Conservation (phyloP, 495 filamentous ascomycete species). For the Annulohypoxylon bovei region DNA sequence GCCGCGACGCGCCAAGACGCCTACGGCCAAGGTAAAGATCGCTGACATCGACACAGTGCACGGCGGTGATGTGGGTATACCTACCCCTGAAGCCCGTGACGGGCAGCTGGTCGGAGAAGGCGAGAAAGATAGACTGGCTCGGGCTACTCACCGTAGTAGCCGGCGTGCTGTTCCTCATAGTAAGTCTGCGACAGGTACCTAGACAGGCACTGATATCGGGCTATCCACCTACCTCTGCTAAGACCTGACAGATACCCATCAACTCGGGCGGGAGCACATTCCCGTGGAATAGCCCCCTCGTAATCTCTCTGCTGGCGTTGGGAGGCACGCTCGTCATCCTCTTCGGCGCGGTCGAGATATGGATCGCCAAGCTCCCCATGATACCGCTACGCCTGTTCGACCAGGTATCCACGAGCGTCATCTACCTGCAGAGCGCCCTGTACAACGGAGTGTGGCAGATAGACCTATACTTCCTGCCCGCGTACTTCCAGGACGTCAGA, state of each 20-base stretch:
- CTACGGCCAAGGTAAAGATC: neutral
- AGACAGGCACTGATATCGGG: too few relatives aligned
- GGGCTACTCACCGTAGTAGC: neutral
- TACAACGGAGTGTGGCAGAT: constrained; percentile 12
- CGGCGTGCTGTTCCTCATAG: constrained; percentile 4
- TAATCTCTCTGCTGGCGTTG: neutral
- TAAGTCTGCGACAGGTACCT: too few relatives aligned
- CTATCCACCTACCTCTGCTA: neutral
- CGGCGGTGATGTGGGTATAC: neutral
- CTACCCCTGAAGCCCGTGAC: constrained; percentile 5
- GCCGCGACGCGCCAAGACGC: neutral
- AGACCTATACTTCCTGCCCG: constrained; percentile 4
- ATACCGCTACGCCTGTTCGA: neutral
- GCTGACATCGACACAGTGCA: neutral
- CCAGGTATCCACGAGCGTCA: neutral
- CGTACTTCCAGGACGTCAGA: constrained; percentile 2
- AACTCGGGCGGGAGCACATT: constrained; percentile 12
- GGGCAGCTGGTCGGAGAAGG: neutral
- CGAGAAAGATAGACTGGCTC: neutral
- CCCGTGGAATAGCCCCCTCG: neutral
- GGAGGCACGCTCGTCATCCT: constrained; percentile 3
- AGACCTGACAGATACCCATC: neutral
- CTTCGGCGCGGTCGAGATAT: neutral
- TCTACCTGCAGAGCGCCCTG: constrained; percentile 2
- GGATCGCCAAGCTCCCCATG: constrained; percentile 1